Conservation (phyloP, 116 monocot genomes). For the Dioscorea cayenensis region DNA sequence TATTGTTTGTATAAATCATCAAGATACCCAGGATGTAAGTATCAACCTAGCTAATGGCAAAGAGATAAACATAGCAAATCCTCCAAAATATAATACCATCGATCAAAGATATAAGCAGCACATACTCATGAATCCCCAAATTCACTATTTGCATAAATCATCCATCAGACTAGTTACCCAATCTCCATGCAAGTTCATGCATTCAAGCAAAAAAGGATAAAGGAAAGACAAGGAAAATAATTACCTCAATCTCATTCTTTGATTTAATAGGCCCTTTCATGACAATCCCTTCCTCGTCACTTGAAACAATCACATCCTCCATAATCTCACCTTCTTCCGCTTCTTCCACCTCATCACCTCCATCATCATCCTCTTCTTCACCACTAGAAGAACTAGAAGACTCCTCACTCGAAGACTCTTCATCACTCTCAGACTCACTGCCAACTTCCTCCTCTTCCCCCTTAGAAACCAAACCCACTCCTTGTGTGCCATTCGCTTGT, state of each 20-base stretch:
- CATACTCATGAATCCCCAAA: no score
- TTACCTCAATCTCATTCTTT: constrained; percentile 24
- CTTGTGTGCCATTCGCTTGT: not conserved
- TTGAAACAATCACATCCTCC: not conserved
- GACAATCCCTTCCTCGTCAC: constrained; percentile 24
- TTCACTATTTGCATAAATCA: no score
- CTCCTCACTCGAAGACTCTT: constrained; percentile 7
- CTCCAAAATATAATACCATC: no score
- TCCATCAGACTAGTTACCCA: no score
- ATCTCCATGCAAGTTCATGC: not conserved
- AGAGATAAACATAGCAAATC: no score
- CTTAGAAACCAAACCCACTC: not conserved
- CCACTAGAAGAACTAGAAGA: constrained; percentile 6
- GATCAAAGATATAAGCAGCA: no score
- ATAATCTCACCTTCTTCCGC: constrained; percentile 24
- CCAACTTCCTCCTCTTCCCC: not conserved
- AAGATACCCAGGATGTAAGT: no score
- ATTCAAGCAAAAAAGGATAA: not conserved
- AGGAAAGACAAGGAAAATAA: not conserved
- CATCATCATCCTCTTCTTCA: constrained; percentile 11
- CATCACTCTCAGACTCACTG: not conserved
- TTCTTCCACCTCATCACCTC: constrained; percentile 2
- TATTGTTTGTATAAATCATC: no score
- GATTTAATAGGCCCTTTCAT: constrained; percentile 25
- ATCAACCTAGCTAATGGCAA: no score